Evolutionary conservation across 2,329 filamentous ascomycete species (phyloP).

Genomic region (Microsporum audouinii): DNA sequence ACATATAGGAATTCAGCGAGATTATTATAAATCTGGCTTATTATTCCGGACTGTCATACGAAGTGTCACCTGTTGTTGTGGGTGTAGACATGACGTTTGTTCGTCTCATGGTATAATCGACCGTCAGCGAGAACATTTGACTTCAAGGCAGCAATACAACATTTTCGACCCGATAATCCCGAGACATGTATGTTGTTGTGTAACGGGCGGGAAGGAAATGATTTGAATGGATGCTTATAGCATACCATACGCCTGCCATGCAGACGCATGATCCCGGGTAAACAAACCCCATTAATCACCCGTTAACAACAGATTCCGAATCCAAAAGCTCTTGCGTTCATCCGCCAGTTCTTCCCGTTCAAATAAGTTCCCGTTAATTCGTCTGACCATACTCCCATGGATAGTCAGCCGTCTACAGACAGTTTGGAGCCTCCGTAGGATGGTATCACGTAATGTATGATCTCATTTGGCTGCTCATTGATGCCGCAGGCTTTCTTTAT

Average conservation of each 20-base stretch:
- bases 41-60: not conserved
- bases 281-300: not conserved
- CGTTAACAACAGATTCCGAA: not conserved
- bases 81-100: not conserved
- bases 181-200: not conserved
- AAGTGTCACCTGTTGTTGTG: not conserved
- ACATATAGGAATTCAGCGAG: not conserved
- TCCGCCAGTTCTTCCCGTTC: not conserved
- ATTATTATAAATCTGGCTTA: not conserved
- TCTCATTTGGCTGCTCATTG: not conserved
- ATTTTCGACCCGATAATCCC: not conserved
- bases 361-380: not conserved
- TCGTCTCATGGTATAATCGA: not conserved
- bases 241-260: not conserved
- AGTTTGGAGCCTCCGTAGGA: not conserved
- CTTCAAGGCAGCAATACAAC: not conserved
- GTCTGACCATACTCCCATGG: not conserved
- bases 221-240: not conserved
- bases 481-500: not conserved
- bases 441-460: not conserved
- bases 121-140: not conserved
- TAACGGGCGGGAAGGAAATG: not conserved
- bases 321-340: not conserved
- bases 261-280: not conserved
- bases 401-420: not conserved